A percentile compares a stretch with the other conserved stretches of the same genome.
These are phyloP conservation scores for Claviceps humidiphila DNA, from an alignment of 2,329 filamentous ascomycete genomes.

Conservation along the genomic window DNA sequence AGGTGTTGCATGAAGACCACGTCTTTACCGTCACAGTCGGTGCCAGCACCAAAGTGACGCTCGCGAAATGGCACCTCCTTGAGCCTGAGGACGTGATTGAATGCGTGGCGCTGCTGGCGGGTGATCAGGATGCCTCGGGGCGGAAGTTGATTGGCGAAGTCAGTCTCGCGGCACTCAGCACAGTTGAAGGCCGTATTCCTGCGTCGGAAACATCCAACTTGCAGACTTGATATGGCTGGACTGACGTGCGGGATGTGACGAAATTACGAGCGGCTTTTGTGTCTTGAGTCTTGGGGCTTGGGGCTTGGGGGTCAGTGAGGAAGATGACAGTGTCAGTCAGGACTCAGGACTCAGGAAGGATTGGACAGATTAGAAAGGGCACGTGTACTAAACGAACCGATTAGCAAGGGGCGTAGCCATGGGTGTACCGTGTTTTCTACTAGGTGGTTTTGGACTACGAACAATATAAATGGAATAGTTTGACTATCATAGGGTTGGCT, in stretches of 20 bases:
- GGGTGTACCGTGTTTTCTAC: too few relatives aligned
- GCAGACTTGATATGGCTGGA: neutral
- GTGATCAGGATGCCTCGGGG: constrained; percentile 25
- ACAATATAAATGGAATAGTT: too few relatives aligned
- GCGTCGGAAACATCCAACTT: neutral
- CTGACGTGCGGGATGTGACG: neutral
- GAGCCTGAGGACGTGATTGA: constrained; percentile 83
- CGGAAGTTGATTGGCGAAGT: constrained; percentile 33
- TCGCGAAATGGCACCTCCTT: constrained; percentile 79
- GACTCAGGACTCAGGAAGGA: too few relatives aligned
- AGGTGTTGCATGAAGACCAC: constrained; percentile 42
- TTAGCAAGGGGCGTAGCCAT: too few relatives aligned
- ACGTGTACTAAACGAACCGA: too few relatives aligned
- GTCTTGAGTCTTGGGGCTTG: neutral
- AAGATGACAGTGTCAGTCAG: too few relatives aligned
- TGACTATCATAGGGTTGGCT: too few relatives aligned
- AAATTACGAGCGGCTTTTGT: neutral
- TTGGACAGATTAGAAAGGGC: too few relatives aligned
- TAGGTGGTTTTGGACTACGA: too few relatives aligned
- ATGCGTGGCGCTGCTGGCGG: constrained; percentile 42
- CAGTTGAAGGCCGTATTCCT: constrained; percentile 38
- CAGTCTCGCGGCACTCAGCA: constrained; percentile 41
- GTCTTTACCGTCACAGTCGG: constrained; percentile 89
- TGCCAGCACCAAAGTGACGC: constrained; percentile 79
- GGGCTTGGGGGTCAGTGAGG: too few relatives aligned